Percentiles rank a stretch among this genome's conserved stretches.
Evolutionary conservation across 306 rosid genomes (phyloP).

Genomic region (Cicer arietinum): DNA sequence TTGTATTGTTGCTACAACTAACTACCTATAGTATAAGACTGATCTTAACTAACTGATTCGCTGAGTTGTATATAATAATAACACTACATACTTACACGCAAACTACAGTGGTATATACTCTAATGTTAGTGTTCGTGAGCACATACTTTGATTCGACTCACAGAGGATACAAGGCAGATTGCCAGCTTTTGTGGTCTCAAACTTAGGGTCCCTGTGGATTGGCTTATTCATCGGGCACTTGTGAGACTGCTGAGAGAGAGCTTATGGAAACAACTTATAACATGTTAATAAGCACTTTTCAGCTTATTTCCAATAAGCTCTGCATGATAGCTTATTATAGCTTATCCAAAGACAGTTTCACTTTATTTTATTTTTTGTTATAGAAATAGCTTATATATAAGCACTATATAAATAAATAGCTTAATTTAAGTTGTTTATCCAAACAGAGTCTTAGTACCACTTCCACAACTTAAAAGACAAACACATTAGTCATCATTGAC

Average conservation of each 20-base stretch:
- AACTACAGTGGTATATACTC: background rate
- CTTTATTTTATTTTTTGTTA: too few relatives aligned
- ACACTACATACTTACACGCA: background rate
- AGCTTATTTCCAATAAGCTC: too few relatives aligned
- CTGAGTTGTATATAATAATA: background rate
- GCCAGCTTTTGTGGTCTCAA: background rate
- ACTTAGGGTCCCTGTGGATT: background rate
- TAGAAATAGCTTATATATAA: too few relatives aligned
- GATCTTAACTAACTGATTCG: slow-evolving; percentile 11
- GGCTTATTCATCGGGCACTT: too few relatives aligned
- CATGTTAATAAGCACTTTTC: too few relatives aligned
- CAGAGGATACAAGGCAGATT: slow-evolving; percentile 8
- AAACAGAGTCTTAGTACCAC: background rate
- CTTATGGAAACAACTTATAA: too few relatives aligned
- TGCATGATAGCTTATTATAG: too few relatives aligned
- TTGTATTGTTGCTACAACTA: slow-evolving; percentile 1
- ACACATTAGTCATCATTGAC: background rate
- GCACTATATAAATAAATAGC: too few relatives aligned
- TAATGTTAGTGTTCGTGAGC: background rate
- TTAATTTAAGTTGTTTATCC: too few relatives aligned
- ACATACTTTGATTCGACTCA: background rate
- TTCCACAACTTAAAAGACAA: background rate
- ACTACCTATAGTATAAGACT: background rate
- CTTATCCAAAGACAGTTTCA: too few relatives aligned
- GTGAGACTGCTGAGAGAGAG: too few relatives aligned